These are phyloP conservation scores for Sporothrix variecibatus DNA, from an alignment of 2,329 filamentous ascomycete genomes.

Conservation along the genomic window DNA sequence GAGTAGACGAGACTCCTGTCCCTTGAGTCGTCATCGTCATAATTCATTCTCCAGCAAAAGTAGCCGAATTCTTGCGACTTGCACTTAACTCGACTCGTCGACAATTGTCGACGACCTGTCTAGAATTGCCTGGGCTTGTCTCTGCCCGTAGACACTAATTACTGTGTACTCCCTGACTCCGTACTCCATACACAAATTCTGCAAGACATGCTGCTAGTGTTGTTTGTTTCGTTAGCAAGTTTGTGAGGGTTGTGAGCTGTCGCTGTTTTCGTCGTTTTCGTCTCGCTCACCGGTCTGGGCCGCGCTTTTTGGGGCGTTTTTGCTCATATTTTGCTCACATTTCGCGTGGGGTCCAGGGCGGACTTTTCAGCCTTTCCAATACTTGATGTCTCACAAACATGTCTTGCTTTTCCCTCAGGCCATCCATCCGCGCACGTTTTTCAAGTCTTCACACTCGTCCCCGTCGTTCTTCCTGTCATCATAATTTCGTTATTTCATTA, in stretches of 20 bases:
- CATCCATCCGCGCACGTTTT: background rate
- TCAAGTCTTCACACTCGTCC: background rate
- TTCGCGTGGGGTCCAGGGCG: background rate
- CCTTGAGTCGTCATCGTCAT: background rate
- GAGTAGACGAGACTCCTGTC: background rate
- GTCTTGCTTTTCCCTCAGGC: background rate
- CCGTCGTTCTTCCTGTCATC: background rate
- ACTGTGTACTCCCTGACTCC: too few relatives aligned
- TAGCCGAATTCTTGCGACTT: background rate
- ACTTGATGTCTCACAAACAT: background rate
- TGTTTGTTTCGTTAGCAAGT: background rate
- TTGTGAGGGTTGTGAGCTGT: too few relatives aligned
- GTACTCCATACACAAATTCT: background rate
- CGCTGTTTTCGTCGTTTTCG: background rate
- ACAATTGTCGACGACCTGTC: background rate
- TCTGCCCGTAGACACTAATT: background rate
- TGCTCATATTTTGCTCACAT: background rate
- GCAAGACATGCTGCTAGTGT: background rate
- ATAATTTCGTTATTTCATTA: too few relatives aligned
- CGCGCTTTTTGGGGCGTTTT: background rate
- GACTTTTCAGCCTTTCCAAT: background rate
- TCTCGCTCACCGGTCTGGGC: background rate
- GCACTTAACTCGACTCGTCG: background rate
- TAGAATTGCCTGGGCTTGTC: background rate
- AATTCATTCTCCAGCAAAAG: background rate